Percentiles rank a stretch among this genome's conserved stretches.
phyloP scores from a whole-genome alignment of 1,284 basidiomycete species.

The Cerrena zonata region DNA sequence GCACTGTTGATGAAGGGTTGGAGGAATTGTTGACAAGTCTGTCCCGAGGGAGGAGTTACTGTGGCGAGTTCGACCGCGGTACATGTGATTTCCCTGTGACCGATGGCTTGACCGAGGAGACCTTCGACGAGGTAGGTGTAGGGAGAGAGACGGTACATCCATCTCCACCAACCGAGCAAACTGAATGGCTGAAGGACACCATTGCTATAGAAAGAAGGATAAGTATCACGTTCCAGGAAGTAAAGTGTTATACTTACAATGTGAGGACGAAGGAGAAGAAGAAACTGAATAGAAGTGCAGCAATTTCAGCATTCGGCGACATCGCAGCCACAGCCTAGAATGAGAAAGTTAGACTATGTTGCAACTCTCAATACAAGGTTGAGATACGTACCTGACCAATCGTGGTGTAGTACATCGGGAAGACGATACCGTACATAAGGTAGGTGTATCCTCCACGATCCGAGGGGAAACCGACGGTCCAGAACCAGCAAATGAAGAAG shows the following conservation, averaged over 20 bases:
- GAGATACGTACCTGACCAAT: constrained; percentile 27
- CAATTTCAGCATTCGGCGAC: constrained; percentile 60
- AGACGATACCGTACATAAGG: constrained; percentile 46
- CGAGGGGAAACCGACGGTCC: constrained; percentile 57
- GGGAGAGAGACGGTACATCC: constrained; percentile 78
- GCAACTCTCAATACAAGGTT: constrained; percentile 57
- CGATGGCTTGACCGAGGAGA: constrained; percentile 42
- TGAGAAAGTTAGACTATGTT: no score
- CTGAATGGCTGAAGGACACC: constrained; percentile 62
- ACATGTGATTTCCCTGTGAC: constrained; percentile 42
- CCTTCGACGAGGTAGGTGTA: constrained; percentile 68
- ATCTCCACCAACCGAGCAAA: constrained; percentile 73
- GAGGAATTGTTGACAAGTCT: constrained; percentile 59
- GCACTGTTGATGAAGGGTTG: constrained; percentile 43
- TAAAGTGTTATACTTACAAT: constrained; percentile 42
- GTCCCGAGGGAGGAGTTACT: constrained; percentile 53
- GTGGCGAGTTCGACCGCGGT: constrained; percentile 35
- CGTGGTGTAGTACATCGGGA: constrained; percentile 53
- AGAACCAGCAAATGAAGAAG: constrained; percentile 67
- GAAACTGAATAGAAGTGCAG: constrained; percentile 59
- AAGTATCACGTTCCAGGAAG: not conserved
- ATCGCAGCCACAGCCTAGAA: constrained; percentile 62
- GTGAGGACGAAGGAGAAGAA: constrained; percentile 57
- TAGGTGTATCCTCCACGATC: constrained; percentile 54
- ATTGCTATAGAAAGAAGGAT: constrained; percentile 36